Percentiles rank a stretch among this genome's conserved stretches.
Evolutionary conservation across 129 eudicot genomes (phyloP).

Genomic region (Flaveria ramosissima): DNA sequence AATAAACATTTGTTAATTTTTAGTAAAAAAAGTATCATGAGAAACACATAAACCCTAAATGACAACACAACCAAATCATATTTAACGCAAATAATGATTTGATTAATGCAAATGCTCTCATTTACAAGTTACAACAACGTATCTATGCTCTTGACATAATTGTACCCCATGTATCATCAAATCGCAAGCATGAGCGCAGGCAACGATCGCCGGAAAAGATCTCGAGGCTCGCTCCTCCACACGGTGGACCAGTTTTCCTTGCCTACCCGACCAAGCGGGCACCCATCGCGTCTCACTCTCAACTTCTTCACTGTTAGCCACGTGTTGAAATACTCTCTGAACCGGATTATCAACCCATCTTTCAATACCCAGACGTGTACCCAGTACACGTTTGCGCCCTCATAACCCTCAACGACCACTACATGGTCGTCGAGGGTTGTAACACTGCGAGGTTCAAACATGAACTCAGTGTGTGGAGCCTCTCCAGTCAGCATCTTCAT

Average conservation of each 20-base stretch:
- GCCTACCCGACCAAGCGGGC: conserved; percentile 26
- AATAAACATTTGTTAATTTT: background rate
- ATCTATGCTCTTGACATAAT: background rate
- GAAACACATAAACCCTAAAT: background rate
- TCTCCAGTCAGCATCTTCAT: conserved; percentile 81
- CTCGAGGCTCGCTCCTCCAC: conserved; percentile 82
- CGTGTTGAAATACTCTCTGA: conserved; percentile 84
- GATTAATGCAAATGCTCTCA: background rate
- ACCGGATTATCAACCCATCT: conserved; percentile 64
- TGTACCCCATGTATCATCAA: conserved; percentile 32
- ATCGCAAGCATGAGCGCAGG: conserved; percentile 81
- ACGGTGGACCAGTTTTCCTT: conserved; percentile 39
- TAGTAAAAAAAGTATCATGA: too few species aligned
- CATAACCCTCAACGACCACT: conserved; percentile 71
- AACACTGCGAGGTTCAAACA: conserved; percentile 62
- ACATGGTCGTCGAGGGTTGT: conserved; percentile 49
- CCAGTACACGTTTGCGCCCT: conserved; percentile 84
- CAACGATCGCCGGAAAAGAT: conserved; percentile 58
- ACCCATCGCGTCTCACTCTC: conserved; percentile 28
- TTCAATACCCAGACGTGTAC: conserved; percentile 84
- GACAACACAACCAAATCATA: background rate
- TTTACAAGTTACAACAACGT: background rate
- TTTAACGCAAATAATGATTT: background rate
- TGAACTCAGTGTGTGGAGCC: conserved; percentile 49
- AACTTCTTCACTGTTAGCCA: conserved; percentile 78